phyloP scores from a whole-genome alignment of 106 monocot genomes.

The Xerophyta viscosa region DNA sequence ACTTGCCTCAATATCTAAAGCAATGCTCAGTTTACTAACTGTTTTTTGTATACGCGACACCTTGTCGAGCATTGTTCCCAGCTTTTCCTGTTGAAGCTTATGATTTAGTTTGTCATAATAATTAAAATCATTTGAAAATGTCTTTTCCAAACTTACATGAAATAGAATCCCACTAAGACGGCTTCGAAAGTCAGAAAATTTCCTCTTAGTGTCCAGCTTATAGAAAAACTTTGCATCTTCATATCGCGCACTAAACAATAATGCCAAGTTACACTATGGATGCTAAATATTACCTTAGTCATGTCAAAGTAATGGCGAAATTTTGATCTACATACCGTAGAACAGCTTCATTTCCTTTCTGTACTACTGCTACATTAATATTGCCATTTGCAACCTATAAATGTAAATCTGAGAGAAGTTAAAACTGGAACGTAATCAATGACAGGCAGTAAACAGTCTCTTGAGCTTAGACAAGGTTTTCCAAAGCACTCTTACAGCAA shows the following conservation, averaged over 20 bases:
- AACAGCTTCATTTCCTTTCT: conserved; percentile 95
- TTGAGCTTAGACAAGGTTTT: too few species aligned
- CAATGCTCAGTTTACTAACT: conserved; percentile 43
- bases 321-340: conserved; percentile 64
- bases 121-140: too few species aligned
- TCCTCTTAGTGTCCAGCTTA: conserved; percentile 71
- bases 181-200: conserved; percentile 65
- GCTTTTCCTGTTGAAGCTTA: conserved; percentile 91
- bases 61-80: conserved; percentile 94
- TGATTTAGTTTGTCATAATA: too few species aligned
- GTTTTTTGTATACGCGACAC: conserved; percentile 49
- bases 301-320: too few species aligned
- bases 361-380: conserved; percentile 58
- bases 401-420: too few species aligned
- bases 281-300: too few species aligned
- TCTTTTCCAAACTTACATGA: conserved; percentile 81
- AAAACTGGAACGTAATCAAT: not conserved
- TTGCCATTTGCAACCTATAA: conserved; percentile 84
- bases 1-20: conserved; percentile 42
- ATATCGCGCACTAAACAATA: conserved; percentile 69
- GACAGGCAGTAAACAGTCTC: too few species aligned
- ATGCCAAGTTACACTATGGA: too few species aligned
- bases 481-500: conserved; percentile 49
- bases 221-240: conserved; percentile 99
- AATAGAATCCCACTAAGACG: conserved; percentile 83